Evolutionary conservation across 176 grass and related monocot species (phyloP), one percentile per base, ranked within the genome.

Genomic region (Chloris gayana): DNA sequence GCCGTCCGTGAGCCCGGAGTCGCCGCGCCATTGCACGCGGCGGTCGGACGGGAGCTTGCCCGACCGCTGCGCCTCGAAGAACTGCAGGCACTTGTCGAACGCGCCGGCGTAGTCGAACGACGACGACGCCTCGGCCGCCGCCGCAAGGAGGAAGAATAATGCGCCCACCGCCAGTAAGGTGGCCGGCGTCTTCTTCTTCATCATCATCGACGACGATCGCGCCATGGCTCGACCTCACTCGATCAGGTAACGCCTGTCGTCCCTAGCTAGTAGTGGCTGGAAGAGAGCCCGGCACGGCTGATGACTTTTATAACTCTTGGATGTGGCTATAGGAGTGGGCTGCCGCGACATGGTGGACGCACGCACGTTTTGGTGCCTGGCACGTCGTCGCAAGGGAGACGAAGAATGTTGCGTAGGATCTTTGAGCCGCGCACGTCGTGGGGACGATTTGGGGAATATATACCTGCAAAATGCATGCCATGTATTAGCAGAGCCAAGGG

Each of bases 61-160:
- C 5, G 96, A 93, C 41, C 92, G 53, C 84, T 99, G 92, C 35
- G 92, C 92, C 84, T 99, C 92, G 29, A 99, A 88, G 85, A 93
- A 99, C 81, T 77, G 87, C n/a, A 99, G 83, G 77, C 81, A 85
- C 84, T 99, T 95, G 61, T 89, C 84, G 84, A 99, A 83, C 27
- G 92, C 96, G 42, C 88, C 74, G 71, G 78, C 75, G 82, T 99
- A 95, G 84, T 95, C 79, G 67, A 80, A 81, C 15, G 57, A 9
- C 15, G 57, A 9, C 57, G 79, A 21, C 18, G 47, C 73, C 30
- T 25, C 51, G 34, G 29, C 60, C 3, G 64, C 68, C n/a, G 59
- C 73, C 21, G 54, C 75, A 42, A 42, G 45, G 47, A 86, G 38
- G 47, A 97, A 25, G 56, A 97, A 29, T 38, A 93, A 21, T 27